Base-by-base conservation (phyloP, 176 grass and related monocot genomes). In the Lolium perenne region DNA sequence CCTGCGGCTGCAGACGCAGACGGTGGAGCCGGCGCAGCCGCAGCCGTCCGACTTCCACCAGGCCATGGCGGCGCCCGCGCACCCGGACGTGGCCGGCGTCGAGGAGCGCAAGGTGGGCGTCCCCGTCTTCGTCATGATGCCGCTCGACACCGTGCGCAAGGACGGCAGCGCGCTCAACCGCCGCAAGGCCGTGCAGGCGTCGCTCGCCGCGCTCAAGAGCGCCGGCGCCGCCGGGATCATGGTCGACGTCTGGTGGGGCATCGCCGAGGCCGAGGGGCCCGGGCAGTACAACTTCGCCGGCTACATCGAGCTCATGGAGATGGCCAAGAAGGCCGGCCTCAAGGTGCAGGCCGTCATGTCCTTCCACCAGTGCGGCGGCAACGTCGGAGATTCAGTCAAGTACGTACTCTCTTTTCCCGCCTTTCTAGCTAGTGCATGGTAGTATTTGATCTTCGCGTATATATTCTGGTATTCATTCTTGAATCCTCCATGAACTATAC, bases 291-390 rank as follows among this genome's bases (percentile, higher is more conserved):
- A 94, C 65, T 94, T 88, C 84, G 59, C 58, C 62, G 90, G 93
- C 0, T 94, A 92, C 87, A 72, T 59, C 56, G 93, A 94, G 85
- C 89, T 94, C 77, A 88, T 92, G 93, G 93, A 94, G 58, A 86
- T 94, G 87, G 90, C 90, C 3, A 77, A 50, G 47, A 85, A 88
- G 57, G 16, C 58, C 7, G 95, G 91, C 57, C 89, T 97, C 78
- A 97, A 97, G 89, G 95, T 97, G 55, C 93, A 97, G 91, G 93
- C 93, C 22, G 95, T 98, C 67, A 98, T 98, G 95, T 98, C 95
- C 1, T 98, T 98, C 80, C 95, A 98, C 86, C 90, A 94, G 91
- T 98, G 91, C 80, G 93, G 93, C 56, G 93, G 95, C 74, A 98
- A 98, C 86, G 93, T 95, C 57, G 95, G 95, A 1, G 73, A 76